Evolutionary conservation across 2,329 filamentous ascomycete genomes (phyloP), one percentile per base, ranked within the genome.

Genomic region (Pseudogymnoascus sp.): DNA sequence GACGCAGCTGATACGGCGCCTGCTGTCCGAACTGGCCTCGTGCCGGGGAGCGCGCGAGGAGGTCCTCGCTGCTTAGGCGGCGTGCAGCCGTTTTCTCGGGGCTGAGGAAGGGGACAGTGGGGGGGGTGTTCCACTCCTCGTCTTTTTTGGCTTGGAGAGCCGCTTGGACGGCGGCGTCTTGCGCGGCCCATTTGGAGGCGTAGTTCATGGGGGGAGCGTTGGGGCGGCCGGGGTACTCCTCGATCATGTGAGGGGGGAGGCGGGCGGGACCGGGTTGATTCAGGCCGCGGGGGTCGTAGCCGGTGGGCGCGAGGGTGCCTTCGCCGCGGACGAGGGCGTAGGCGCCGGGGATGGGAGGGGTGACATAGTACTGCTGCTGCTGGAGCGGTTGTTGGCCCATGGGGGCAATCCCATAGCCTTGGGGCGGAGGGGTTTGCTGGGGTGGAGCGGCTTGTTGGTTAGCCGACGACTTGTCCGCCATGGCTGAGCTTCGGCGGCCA

Each of bases 321-420:
- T 72, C 68, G 5, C 71, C 70, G 42, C 68, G 67, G 7, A 74
- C 73, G 2, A 72, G 62, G 15, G 62, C 36, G 59, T 74, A 74
- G 3, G 69, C 69, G 4, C 68, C 68, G 19, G 73, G 72, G 47
- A 74, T 74, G 2, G 71, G 72, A 8, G 73, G 71, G 28, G 62
- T 68, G 64, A 70, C 68, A 62, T 74, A 74, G 28, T 64, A 63
- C 2, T 66, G 65, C 44, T 64, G 62, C 33, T 72, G 71, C 65
- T 67, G 64, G 15, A 62, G 65, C 5, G 50, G 21, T 19, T 15
- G 64, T 53, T n/a, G 63, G 66, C 31, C 65, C 62, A 23, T 64
- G 62, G 31, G 62, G 53, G 13, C 47, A 57, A 9, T 60, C 9
- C 26, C n/a, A 19, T 35, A 35, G 11, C 23, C 40, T 47, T 44